Percentiles rank a stretch among this genome's conserved stretches.
Evolutionary conservation across 371 early-diverging fungal species (phyloP).

Genomic region (Mortierella sp.): DNA sequence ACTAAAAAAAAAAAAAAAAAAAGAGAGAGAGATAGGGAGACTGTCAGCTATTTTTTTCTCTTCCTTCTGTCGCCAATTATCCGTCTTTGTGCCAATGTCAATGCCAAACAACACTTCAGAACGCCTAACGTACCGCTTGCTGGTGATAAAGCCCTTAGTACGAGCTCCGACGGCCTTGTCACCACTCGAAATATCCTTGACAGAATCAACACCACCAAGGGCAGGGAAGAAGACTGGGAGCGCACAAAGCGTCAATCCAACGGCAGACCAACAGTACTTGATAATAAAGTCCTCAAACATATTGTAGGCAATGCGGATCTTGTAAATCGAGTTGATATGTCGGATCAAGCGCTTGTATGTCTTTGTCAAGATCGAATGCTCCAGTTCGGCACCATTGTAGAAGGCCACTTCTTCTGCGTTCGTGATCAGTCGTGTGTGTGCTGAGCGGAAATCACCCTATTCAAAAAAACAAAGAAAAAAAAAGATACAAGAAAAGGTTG

Average conservation of each 20-base stretch:
- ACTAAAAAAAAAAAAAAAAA: constrained; percentile 33
- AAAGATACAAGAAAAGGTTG: too few relatives aligned
- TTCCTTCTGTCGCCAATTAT: too few relatives aligned
- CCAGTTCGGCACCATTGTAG: constrained; percentile 81
- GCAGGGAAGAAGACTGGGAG: constrained; percentile 85
- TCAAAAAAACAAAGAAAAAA: not conserved
- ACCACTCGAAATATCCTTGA: constrained; percentile 46
- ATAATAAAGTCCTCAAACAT: constrained; percentile 94
- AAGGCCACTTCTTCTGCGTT: constrained; percentile 93
- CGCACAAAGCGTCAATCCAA: constrained; percentile 78
- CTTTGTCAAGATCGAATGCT: constrained; percentile 76
- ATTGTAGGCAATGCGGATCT: constrained; percentile 83
- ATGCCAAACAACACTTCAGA: too few relatives aligned
- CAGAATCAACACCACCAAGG: constrained; percentile 53
- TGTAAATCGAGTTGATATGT: constrained; percentile 85
- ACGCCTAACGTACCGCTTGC: constrained; percentile 68
- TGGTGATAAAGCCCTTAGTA: constrained; percentile 91
- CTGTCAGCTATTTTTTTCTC: too few relatives aligned
- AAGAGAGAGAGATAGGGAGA: too few relatives aligned
- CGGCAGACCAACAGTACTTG: constrained; percentile 81
- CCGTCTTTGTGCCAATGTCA: too few relatives aligned
- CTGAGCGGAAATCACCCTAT: constrained; percentile 86
- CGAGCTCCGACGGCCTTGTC: constrained; percentile 68
- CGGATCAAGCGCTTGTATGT: constrained; percentile 75
- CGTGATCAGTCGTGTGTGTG: constrained; percentile 86